These are phyloP conservation scores for Quercus variabilis DNA, from an alignment of 306 rosid genomes.

Conservation along the genomic window DNA sequence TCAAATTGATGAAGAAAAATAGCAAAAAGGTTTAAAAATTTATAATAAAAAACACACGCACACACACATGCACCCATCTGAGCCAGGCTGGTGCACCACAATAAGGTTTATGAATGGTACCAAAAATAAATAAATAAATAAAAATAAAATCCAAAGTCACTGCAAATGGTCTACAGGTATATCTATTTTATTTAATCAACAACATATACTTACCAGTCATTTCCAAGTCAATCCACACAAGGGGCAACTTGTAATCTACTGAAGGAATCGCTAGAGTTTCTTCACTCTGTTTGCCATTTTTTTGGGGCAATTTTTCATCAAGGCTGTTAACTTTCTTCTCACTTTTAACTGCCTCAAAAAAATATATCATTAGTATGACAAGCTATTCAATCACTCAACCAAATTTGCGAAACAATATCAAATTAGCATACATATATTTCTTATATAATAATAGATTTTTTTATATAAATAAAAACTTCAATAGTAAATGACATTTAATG, in stretches of 20 bases:
- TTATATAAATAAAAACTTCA: too few species aligned
- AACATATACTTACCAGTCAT: slow-evolving; percentile 72
- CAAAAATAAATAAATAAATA: neutral
- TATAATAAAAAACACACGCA: neutral
- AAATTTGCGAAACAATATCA: neutral
- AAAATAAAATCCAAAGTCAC: neutral
- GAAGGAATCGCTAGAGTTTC: slow-evolving; percentile 21
- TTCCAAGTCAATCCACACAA: slow-evolving; percentile 98
- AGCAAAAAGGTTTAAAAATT: neutral
- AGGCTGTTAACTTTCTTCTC: slow-evolving; percentile 37
- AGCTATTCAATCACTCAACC: slow-evolving; percentile 5
- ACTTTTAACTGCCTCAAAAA: slow-evolving; percentile 48
- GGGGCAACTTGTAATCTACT: slow-evolving; percentile 64
- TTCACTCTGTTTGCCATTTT: slow-evolving; percentile 21
- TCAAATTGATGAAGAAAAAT: neutral
- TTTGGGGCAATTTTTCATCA: neutral
- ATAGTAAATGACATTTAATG: too few species aligned
- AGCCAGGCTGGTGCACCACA: neutral
- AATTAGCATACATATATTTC: neutral
- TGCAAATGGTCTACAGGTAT: slow-evolving; percentile 1
- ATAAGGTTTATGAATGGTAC: neutral
- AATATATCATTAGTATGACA: neutral
- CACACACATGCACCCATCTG: too few species aligned
- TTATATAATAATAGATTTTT: neutral
- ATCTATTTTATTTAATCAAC: slow-evolving; percentile 1